Evolutionary conservation across 1,139 yeast species (phyloP), one percentile per base, ranked within the genome.

Genomic region (Saccharomyces hybrid): DNA sequence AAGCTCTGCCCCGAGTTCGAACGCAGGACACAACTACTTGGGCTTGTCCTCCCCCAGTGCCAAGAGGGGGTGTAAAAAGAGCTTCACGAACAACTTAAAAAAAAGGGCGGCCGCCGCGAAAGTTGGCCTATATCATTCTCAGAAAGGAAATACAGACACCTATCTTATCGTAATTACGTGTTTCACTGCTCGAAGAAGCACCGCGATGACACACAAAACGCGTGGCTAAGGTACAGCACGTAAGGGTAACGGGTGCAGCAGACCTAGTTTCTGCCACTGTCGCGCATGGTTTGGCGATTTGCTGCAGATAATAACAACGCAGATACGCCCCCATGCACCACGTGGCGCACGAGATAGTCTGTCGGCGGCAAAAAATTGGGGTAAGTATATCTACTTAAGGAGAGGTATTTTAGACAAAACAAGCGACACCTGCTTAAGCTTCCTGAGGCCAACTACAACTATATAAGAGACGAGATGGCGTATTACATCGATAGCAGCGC

Each of bases 331-430:
- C 44, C 44, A 24, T 19, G 19, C 44, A 38, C 44, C 44, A 38
- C 44, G 24, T 38, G 19, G 4, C 26, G 4, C 26, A 16, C 11
- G n/a, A 3, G 24, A 11, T 19, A 7, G 19, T 24, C 26, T 11
- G 19, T 38, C 44, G 44, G 44, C 44, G 44, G 44, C 26, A 38
- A 38, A 38, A 14, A 38, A 38, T 38, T 38, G 44, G 44, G 44
- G 44, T 38, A 16, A 19, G 19, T 11, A 38, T 19, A 38, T 16
- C 9, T 38, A 38, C 26, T 38, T 38, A 38, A 38, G 19, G 44
- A 38, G 44, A 38, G 24, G 24, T 4, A 21, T 9, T 19, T 19
- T 19, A 12, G 21, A 38, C n/a, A 16, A 9, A 16, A 38, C 12
- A 16, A 24, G 26, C 26, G 26, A 24, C 26, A 24, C 26, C 26